A percentile compares a stretch with the other conserved stretches of the same genome.
Conservation (phyloP, 2,329 filamentous ascomycete genomes). For the Fusarium staphyleae region DNA sequence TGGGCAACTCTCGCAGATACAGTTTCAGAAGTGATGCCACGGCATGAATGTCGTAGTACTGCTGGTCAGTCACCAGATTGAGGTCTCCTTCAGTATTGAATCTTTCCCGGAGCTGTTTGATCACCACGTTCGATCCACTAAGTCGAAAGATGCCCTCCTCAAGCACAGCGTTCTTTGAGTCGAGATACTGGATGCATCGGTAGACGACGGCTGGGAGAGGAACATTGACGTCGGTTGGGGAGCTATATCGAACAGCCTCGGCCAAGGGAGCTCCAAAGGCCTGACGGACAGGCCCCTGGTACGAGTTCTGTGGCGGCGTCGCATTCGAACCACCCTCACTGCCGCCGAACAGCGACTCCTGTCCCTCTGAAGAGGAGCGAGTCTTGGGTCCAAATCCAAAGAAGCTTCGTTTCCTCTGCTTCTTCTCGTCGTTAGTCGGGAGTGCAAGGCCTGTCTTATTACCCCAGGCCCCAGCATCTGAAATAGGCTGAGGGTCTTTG, state of each 20-base stretch:
- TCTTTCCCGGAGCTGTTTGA: conserved; percentile 87
- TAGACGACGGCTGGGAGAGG: conserved; percentile 92
- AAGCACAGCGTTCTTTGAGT: conserved; percentile 77
- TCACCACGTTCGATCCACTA: conserved; percentile 94
- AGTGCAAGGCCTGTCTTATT: conserved; percentile 68
- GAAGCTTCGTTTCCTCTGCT: conserved; percentile 80
- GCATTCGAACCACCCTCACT: conserved; percentile 54
- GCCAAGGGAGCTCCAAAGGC: conserved; percentile 86
- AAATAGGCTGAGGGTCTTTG: conserved; percentile 83
- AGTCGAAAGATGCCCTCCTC: conserved; percentile 98
- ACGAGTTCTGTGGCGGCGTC: conserved; percentile 52
- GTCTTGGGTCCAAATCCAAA: conserved; percentile 71
- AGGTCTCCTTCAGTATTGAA: conserved; percentile 95
- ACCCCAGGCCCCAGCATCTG: conserved; percentile 86
- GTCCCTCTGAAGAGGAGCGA: conserved; percentile 64
- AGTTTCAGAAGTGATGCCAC: conserved; percentile 93
- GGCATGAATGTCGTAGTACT: conserved; percentile 94
- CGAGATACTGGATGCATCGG: conserved; percentile 91
- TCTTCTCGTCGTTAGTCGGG: conserved; percentile 73
- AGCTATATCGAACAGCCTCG: conserved; percentile 84
- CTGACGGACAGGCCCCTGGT: conserved; percentile 65
- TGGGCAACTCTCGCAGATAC: conserved; percentile 90
- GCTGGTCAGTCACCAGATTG: conserved; percentile 80
- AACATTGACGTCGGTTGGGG: conserved; percentile 74
- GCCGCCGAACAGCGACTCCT: conserved; percentile 62